Evolutionary conservation across 2,329 filamentous ascomycete species (phyloP).

Genomic region (Alternaria hordeiaustralica): DNA sequence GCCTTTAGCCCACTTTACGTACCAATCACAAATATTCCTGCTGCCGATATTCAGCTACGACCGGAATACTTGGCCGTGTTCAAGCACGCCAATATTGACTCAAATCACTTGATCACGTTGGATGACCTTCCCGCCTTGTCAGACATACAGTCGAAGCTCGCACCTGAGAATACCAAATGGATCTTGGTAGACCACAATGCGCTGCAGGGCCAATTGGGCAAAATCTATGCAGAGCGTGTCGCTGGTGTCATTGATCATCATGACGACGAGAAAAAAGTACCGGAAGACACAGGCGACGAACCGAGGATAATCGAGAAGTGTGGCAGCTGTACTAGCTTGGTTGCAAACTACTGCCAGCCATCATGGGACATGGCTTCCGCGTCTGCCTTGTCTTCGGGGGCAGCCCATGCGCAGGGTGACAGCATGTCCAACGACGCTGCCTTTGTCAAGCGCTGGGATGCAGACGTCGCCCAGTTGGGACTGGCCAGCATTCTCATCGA

Average conservation of each 20-base stretch:
- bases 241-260: conserved; percentile 80
- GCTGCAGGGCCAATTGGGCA: conserved; percentile 67
- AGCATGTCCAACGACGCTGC: conserved; percentile 40
- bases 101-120: conserved; percentile 70
- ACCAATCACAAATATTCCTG: conserved; percentile 74
- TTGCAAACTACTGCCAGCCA: conserved; percentile 65
- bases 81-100: conserved; percentile 62
- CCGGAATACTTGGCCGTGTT: conserved; percentile 75
- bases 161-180: conserved; percentile 68
- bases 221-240: conserved; percentile 60
- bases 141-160: conserved; percentile 56
- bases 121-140: conserved; percentile 63
- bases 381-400: conserved; percentile 50
- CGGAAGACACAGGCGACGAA: conserved; percentile 53
- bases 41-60: conserved; percentile 71
- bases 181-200: conserved; percentile 82
- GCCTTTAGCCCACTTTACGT: conserved; percentile 65
- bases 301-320: conserved; percentile 69
- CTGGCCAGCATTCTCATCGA: conserved; percentile 77
- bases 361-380: conserved; percentile 63
- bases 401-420: conserved; percentile 50
- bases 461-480: conserved; percentile 69
- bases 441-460: conserved; percentile 55
- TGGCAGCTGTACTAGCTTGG: conserved; percentile 76
- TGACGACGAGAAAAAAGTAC: conserved; percentile 69